A percentile compares a stretch with the other conserved stretches of the same genome.
Evolutionary conservation across 257 asterid species (phyloP).

Genomic region (Anisodus tanguticus): DNA sequence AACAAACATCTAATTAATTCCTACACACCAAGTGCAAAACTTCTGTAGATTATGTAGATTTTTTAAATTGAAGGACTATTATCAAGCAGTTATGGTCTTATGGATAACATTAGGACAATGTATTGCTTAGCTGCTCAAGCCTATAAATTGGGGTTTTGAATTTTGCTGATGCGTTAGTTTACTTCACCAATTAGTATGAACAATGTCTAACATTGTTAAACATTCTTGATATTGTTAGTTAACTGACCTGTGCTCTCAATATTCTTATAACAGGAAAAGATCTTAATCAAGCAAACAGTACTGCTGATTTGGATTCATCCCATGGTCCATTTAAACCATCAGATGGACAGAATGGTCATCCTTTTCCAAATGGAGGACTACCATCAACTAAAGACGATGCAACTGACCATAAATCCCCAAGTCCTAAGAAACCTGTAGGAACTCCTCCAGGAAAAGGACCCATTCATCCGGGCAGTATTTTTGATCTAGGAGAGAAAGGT

Average conservation of each 20-base stretch:
- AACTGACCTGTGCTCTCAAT: neutral
- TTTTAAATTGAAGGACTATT: neutral
- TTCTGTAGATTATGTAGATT: neutral
- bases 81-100: neutral
- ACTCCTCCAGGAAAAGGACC: constrained; percentile 12
- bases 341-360: neutral
- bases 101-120: neutral
- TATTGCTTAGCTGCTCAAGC: neutral
- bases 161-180: neutral
- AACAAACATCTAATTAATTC: neutral
- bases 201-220: neutral
- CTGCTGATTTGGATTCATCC: neutral
- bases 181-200: neutral
- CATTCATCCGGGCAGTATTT: neutral
- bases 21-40: neutral
- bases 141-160: neutral
- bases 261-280: neutral
- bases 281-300: constrained; percentile 12
- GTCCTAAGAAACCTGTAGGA: neutral
- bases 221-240: constrained; percentile 8
- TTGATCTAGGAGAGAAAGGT: constrained; percentile 24
- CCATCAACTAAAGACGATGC: constrained; percentile 22
- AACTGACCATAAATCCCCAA: neutral
- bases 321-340: neutral
- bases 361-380: neutral